These are phyloP conservation scores for Aspergillus sp. DNA, from an alignment of 2,329 filamentous ascomycete species.

Conservation along the genomic window DNA sequence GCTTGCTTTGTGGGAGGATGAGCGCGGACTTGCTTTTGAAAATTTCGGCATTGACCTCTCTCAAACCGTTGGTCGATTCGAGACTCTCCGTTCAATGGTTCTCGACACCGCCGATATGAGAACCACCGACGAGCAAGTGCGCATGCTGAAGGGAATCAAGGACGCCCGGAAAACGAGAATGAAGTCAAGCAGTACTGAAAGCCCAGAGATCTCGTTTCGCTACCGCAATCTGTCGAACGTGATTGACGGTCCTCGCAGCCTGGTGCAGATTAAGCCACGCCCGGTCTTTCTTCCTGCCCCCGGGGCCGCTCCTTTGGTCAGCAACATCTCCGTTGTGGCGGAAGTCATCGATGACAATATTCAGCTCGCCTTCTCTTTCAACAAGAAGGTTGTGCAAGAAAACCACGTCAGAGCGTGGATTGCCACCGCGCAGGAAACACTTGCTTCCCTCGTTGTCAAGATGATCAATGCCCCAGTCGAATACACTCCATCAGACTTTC, in stretches of 20 bases:
- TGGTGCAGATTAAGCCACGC: not conserved
- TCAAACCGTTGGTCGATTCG: not conserved
- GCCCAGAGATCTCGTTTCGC: not conserved
- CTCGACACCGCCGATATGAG: not conserved
- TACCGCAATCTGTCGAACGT: not conserved
- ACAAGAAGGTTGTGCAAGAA: not conserved
- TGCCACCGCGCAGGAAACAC: not conserved
- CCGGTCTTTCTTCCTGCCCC: not conserved
- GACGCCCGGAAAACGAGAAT: not conserved
- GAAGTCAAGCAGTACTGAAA: not conserved
- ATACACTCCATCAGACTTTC: slow-evolving; percentile 4
- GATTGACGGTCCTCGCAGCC: not conserved
- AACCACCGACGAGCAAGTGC: not conserved
- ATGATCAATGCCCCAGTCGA: not conserved
- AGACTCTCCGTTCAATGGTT: not conserved
- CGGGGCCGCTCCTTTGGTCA: not conserved
- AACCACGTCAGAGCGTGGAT: not conserved
- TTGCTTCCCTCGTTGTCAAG: not conserved
- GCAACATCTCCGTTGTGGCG: not conserved
- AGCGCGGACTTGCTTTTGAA: not conserved
- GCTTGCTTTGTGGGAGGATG: not conserved
- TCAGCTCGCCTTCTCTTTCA: not conserved
- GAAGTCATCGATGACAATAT: not conserved
- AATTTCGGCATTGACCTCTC: not conserved
- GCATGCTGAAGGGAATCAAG: not conserved